These are phyloP conservation scores for Paraglomus occultum DNA, from an alignment of 192 early-diverging fungal species.

Conservation along the genomic window DNA sequence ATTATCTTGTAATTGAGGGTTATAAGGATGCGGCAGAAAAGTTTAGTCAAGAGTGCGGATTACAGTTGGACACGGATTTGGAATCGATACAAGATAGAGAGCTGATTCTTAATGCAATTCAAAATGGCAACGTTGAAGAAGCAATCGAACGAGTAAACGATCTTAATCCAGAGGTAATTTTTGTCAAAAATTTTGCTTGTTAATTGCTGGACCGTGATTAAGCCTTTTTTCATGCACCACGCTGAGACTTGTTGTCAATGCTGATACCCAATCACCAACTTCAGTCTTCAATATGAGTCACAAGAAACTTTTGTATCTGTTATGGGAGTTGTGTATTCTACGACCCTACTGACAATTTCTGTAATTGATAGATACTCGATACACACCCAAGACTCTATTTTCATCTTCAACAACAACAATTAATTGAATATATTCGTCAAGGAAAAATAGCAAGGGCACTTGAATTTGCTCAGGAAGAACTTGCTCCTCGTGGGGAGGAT, in stretches of 20 bases:
- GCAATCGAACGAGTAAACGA: constrained; percentile 98
- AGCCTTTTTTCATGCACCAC: constrained; percentile 27
- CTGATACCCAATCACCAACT: constrained; percentile 12
- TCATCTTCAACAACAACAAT: constrained; percentile 93
- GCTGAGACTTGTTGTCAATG: constrained; percentile 17
- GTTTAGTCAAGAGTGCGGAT: constrained; percentile 84
- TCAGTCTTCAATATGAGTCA: constrained; percentile 34
- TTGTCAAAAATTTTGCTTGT: not conserved
- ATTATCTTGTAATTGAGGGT: constrained; percentile 98
- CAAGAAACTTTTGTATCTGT: not conserved
- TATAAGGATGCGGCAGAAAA: constrained; percentile 99
- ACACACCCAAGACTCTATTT: constrained; percentile 92
- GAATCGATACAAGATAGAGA: constrained; percentile 92
- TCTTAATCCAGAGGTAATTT: constrained; percentile 91
- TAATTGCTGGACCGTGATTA: constrained; percentile 23
- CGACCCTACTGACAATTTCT: constrained; percentile 13
- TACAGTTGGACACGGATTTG: constrained; percentile 78
- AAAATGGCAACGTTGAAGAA: constrained; percentile 84
- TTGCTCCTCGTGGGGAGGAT: constrained; percentile 97
- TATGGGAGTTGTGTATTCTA: constrained; percentile 1
- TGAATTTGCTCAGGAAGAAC: constrained; percentile 95
- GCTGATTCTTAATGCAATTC: constrained; percentile 90
- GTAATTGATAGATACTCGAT: constrained; percentile 76
- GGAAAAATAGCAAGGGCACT: constrained; percentile 82
- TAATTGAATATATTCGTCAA: constrained; percentile 92